Evolutionary conservation across 2,329 filamentous ascomycete species (phyloP).

Genomic region (Dactylellina sp.): DNA sequence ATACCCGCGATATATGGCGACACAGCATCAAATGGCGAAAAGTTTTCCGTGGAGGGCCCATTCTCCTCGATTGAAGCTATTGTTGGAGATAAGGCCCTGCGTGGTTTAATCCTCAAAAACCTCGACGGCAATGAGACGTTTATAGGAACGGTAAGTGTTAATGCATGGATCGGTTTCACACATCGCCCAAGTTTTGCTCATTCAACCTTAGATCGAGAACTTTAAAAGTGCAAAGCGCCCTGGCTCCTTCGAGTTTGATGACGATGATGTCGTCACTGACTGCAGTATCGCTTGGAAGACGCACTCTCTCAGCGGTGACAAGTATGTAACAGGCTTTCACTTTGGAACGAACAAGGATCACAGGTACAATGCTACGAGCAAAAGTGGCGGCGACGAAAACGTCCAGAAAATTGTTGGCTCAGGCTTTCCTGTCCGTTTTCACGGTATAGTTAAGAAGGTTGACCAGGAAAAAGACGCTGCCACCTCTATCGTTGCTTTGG

Average conservation of each 20-base stretch:
- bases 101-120: conserved; percentile 40
- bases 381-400: conserved; percentile 22
- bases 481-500: conserved; percentile 32
- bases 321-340: conserved; percentile 42
- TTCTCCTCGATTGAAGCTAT: conserved; percentile 45
- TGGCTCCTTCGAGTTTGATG: conserved; percentile 44
- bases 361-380: conserved; percentile 41
- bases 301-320: conserved; percentile 36
- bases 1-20: conserved; percentile 30
- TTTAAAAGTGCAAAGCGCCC: conserved; percentile 37
- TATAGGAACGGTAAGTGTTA: conserved; percentile 39
- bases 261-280: conserved; percentile 42
- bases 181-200: conserved; percentile 1
- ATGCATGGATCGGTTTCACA: not conserved
- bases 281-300: conserved; percentile 37
- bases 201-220: conserved; percentile 18
- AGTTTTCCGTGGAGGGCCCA: conserved; percentile 33
- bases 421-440: conserved; percentile 40
- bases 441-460: conserved; percentile 41
- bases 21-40: conserved; percentile 27
- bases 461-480: conserved; percentile 21
- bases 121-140: conserved; percentile 40
- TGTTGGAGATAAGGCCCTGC: conserved; percentile 39
- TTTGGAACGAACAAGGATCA: conserved; percentile 39
- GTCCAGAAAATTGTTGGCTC: conserved; percentile 36